Evolutionary conservation across 208 protist species (phyloP), one percentile per base, ranked within the genome.

Genomic region (Acanthamoeba castellanii): DNA sequence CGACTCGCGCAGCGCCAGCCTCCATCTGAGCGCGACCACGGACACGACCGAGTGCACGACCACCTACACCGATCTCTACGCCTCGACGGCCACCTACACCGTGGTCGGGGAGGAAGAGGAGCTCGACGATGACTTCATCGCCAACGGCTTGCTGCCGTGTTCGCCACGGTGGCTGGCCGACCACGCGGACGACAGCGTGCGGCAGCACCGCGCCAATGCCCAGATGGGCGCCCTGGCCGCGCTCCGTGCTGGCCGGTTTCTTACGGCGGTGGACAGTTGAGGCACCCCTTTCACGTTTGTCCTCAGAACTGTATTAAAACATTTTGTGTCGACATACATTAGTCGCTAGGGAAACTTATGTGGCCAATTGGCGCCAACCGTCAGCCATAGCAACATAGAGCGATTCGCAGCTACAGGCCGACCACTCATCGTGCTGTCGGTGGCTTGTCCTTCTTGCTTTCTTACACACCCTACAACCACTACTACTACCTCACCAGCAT

Each of bases 161-260:
- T 45, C 74, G 32, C 74, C 74, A 0, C 74, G 74, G 74, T 82
- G 74, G 74, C 7, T 82, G 42, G 74, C 74, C 74, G 74, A 82
- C 42, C 74, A 82, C 25, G 74, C 74, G 0, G 74, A 47, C 74
- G 37, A 8, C 20, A 45, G 20, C 30, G 22, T 82, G 5, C 74
- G 25, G 9, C 37, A 52, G 25, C 7, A 52, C 74, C 74, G 74
- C 16, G 16, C 37, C 6, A 11, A 8, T 8, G 74, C 74, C 16
- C 74, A 82, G 42, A 34, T 78, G n/a, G 70, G 70, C 34, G 70
- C 70, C 32, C 30, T 78, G 8, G 32, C 27, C 3, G 18, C 14
- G n/a, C 70, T 78, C 61, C 27, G 61, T n/a, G n/a, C 1, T 2
- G 30, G 30, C 7, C 66, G 11, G 0, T 13, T 32, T 9, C 66